These are phyloP conservation scores for Ophiostoma quercus DNA, from an alignment of 2,329 filamentous ascomycete species.

Conservation along the genomic window DNA sequence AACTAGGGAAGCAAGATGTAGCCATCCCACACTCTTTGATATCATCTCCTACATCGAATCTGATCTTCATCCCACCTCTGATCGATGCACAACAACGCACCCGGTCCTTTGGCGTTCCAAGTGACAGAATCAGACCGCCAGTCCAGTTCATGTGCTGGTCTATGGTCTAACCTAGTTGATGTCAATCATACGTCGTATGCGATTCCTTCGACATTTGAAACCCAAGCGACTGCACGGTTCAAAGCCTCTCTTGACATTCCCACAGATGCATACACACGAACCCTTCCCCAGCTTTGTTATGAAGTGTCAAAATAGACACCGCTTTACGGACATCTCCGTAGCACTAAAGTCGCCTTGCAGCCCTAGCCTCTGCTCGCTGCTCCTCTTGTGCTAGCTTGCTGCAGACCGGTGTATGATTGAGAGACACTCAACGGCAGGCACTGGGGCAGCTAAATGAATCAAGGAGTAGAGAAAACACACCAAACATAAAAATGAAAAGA, in stretches of 20 bases:
- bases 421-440: not conserved
- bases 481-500: not conserved
- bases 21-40: not conserved
- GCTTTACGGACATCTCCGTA: conserved; percentile 6
- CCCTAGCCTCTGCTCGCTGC: not conserved
- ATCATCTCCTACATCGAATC: not conserved
- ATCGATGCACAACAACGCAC: not conserved
- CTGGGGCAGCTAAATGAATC: not conserved
- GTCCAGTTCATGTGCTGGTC: not conserved
- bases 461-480: not conserved
- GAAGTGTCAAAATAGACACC: not conserved
- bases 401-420: not conserved
- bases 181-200: not conserved
- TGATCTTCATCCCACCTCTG: not conserved
- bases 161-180: not conserved
- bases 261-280: not conserved
- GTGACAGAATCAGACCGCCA: not conserved
- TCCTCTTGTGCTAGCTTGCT: not conserved
- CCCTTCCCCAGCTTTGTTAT: not conserved
- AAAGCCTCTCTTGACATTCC: not conserved
- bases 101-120: not conserved
- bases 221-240: not conserved
- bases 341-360: not conserved
- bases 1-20: not conserved
- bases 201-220: not conserved